Base-by-base conservation (phyloP, 1,139 yeast genomes). In the Diutina ranongensis region DNA sequence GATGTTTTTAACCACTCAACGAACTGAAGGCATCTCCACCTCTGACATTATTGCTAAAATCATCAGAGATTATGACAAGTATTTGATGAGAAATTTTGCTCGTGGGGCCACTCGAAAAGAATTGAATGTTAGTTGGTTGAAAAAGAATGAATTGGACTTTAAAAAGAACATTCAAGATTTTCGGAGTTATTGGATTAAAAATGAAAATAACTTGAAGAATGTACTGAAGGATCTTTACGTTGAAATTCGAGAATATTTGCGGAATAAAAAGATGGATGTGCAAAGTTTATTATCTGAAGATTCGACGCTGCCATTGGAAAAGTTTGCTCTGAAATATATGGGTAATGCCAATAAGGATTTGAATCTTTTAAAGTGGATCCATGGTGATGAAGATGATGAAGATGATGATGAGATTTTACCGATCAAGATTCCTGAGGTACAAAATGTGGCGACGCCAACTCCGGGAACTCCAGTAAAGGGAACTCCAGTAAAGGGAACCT, bases 21-120 rank as follows among this genome's bases (percentile, higher is more conserved):
- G 98, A 61, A 92, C 98, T 0, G 95, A 89, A 54, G 98, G 98
- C 15, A 82, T 92, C 44, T 85, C 96, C 12, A 92, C 98, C 1
- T 84, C 95, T 38, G 97, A 92, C 62, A 92, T 92, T 52, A 92
- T 92, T 57, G 89, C 97, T 50, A 87, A 85, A 60, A 86, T 92
- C 56, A 89, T 92, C 54, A 77, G 94, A 55, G 97, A 92, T 65
- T 92, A 92, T 64, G 98, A 92, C 69, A 88, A 89, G 68, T 92
- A 92, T 63, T 71, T 92, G 62, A 84, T 89, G 92, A 78, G 98
- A 61, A 92, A 92, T 65, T 92, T 92, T 64, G 96, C 96, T 12
- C 77, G 98, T 52, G 98, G 98, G 46, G 97, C 97, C 9, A 85
- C 97, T 2, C 76, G 98, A 59, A 87, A 92, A 62, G 98, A 92